Evolutionary conservation across 257 asterid species (phyloP), one percentile per base, ranked within the genome.

Genomic region (Scutellaria baicalensis): DNA sequence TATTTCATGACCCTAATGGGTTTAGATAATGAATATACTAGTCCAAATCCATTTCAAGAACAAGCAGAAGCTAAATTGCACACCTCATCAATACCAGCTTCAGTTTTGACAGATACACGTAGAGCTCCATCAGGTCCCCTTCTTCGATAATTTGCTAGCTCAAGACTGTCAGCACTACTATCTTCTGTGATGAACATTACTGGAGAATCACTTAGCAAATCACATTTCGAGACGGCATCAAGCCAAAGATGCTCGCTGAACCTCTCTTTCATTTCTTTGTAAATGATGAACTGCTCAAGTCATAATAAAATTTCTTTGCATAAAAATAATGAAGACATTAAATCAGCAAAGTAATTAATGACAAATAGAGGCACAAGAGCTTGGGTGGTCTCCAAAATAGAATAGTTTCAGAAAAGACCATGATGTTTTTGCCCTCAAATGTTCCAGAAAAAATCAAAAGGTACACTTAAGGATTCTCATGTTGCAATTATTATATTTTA

Each of bases 181-280:
- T 87, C 94, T 73, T 93, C 97, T 0, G 93, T 91, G 68, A 78
- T 69, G 78, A 84, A 91, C 72, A 86, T 40, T 50, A 78, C 89
- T 1, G 99, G 96, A 64, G 91, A 74, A 69, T 83, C 89, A 69
- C 72, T 83, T 68, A 93, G 77, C 72, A 93, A 80, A 75, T 93
- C 99, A 77, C 87, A 83, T 79, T 93, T 93, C 21, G 99, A 93
- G 77, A 93, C 92, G 42, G 87, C 96, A 73, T 93, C 96, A 68
- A 93, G 84, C 99, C 99, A 93, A 64, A 93, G 90, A 84, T 91
- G 97, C 77, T 85, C 76, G 1, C 81, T 74, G 69, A 89, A 93
- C 77, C 99, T 89, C 84, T 86, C 91, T 78, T 81, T 88, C 65
- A 93, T 85, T 79, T 89, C 99, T 78, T 91, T 84, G 78, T 93